Evolutionary conservation across 495 filamentous ascomycete genomes (phyloP), one percentile per base, ranked within the genome.

Genomic region (Bacidia rubella): DNA sequence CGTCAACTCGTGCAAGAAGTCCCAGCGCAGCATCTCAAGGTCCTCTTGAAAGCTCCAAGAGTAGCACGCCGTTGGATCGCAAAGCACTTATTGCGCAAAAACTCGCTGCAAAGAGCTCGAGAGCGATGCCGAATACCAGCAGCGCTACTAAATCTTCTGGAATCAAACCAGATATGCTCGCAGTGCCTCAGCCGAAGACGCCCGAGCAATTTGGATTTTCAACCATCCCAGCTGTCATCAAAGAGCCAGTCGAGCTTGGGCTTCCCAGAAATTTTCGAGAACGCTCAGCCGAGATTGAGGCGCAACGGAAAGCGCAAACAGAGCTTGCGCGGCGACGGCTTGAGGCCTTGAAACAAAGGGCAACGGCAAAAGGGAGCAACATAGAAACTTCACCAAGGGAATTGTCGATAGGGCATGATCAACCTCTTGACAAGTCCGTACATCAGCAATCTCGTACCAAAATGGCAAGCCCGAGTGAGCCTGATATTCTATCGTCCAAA

Each of bases 31-130:
- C 5, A 35, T 5, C 29, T 5, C 15, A 5, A 7, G 15, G 15
- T 15, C 29, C 29, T 15, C 5, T 7, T 15, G 7, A 35, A 15
- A 15, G 29, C 5, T 5, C 29, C 5, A 35, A 47, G 2, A 17
- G 44, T n/a, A 47, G 44, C 22, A 25, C 20, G 17, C 73, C 77
- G 7, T 69, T 87, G 59, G 82, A 86, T 57, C 74, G 85, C 25
- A 87, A 87, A 56, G 83, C 87, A 54, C 75, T 85, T 39, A 86
- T 86, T 59, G 83, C 85, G 17, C 75, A 79, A 41, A 78, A 87
- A 61, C 71, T 86, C 46, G 84, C 86, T 38, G 81, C 68, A 1
- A 76, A 74, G 54, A 70, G 70, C 56, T 68, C 53, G 45, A 71
- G 39, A 77, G 54, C 55, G 53, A 46, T 56, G 43, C 49, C 46